These are phyloP conservation scores for Talaromyces amestolkiae DNA, from an alignment of 2,329 filamentous ascomycete species.

Conservation along the genomic window DNA sequence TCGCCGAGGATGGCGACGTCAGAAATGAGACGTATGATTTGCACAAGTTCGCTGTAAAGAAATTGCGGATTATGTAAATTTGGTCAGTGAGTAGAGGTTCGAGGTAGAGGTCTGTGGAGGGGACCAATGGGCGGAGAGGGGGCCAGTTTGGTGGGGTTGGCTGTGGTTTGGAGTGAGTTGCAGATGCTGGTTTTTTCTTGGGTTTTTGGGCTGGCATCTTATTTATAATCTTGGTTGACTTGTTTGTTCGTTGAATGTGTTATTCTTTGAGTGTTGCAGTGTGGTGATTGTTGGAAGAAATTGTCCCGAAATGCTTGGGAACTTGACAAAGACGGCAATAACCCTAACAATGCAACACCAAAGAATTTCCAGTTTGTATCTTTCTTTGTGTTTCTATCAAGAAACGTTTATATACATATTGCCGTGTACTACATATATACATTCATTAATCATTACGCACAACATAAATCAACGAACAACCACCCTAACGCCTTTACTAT, in stretches of 20 bases:
- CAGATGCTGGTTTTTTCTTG: conserved; percentile 11
- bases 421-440: background rate
- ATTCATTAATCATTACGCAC: background rate
- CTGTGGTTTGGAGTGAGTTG: background rate
- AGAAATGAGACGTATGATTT: conserved; percentile 74
- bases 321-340: background rate
- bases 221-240: background rate
- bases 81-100: conserved; percentile 60
- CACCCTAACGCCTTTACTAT: conserved; percentile 19
- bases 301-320: background rate
- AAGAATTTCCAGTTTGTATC: background rate
- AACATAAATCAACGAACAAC: conserved; percentile 3
- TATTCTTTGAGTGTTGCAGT: background rate
- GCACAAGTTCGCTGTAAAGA: conserved; percentile 74
- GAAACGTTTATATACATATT: background rate
- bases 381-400: background rate
- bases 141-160: conserved; percentile 62
- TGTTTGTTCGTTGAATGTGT: background rate
- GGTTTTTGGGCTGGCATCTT: conserved; percentile 13
- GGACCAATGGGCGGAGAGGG: conserved; percentile 65
- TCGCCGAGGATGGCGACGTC: conserved; percentile 40
- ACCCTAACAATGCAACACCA: background rate
- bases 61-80: conserved; percentile 69
- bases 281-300: background rate
- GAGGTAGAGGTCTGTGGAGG: conserved; percentile 62